phyloP scores from a whole-genome alignment of 148 eudicot genomes.

The Cornus florida region DNA sequence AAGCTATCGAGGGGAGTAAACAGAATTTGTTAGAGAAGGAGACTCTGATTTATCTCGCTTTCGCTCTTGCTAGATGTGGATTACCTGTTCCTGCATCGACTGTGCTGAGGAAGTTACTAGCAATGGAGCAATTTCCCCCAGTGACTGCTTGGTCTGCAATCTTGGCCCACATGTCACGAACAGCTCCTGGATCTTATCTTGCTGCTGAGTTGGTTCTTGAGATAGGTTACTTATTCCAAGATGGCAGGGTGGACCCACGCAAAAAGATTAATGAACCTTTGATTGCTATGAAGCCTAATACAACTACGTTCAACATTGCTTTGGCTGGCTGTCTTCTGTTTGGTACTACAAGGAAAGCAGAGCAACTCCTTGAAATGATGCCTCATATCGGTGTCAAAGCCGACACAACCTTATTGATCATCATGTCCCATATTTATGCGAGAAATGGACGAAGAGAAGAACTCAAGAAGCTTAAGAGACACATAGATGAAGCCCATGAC shows the following conservation, averaged over 20 bases:
- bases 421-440: conserved; percentile 83
- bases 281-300: conserved; percentile 86
- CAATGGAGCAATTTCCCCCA: conserved; percentile 64
- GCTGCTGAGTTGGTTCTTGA: conserved; percentile 90
- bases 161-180: conserved; percentile 70
- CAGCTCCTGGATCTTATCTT: conserved; percentile 70
- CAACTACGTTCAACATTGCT: conserved; percentile 55
- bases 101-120: conserved; percentile 73
- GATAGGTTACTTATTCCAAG: conserved; percentile 81
- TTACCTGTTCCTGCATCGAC: conserved; percentile 61
- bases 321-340: conserved; percentile 75
- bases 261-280: conserved; percentile 73
- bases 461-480: conserved; percentile 76
- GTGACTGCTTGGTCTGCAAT: conserved; percentile 74
- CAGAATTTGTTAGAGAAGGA: conserved; percentile 64
- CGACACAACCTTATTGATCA: conserved; percentile 62
- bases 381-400: conserved; percentile 77
- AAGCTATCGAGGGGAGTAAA: conserved; percentile 65
- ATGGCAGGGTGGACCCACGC: conserved; percentile 94
- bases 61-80: conserved; percentile 62
- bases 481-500: conserved; percentile 70
- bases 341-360: conserved; percentile 79
- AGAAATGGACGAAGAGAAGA: conserved; percentile 89
- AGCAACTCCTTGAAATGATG: conserved; percentile 88
- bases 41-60: conserved; percentile 67